phyloP scores from a whole-genome alignment of 2,329 filamentous ascomycete genomes.

The Phoma sp. region DNA sequence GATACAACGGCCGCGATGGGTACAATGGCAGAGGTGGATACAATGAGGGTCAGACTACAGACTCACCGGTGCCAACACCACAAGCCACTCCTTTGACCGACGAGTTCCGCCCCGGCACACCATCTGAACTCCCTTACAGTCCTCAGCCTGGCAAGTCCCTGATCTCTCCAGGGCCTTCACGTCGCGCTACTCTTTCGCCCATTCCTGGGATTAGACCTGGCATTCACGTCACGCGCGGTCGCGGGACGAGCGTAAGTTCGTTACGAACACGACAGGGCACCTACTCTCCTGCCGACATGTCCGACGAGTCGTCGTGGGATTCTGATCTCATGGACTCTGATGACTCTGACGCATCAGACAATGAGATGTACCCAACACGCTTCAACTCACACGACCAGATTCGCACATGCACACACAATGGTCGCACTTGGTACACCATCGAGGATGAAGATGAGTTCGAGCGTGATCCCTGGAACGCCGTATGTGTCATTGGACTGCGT shows the following conservation, averaged over 20 bases:
- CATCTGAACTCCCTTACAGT: slow-evolving; percentile 37
- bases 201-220: slow-evolving; percentile 44
- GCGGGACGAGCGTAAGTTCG: slow-evolving; percentile 37
- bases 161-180: slow-evolving; percentile 36
- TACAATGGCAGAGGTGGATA: slow-evolving; percentile 43
- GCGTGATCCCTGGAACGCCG: slow-evolving; percentile 65
- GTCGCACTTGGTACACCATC: slow-evolving; percentile 30
- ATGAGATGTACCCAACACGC: slow-evolving; percentile 24
- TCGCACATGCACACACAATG: slow-evolving; percentile 23
- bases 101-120: slow-evolving; percentile 42
- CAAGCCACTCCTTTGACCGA: slow-evolving; percentile 21
- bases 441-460: slow-evolving; percentile 53
- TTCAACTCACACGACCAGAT: slow-evolving; percentile 15
- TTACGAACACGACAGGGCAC: slow-evolving; percentile 38
- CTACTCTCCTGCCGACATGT: slow-evolving; percentile 39
- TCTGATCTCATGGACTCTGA: slow-evolving; percentile 47
- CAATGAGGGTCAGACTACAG: slow-evolving; percentile 35
- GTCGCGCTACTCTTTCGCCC: slow-evolving; percentile 46
- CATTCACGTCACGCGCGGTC: slow-evolving; percentile 41
- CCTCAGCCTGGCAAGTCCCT: slow-evolving; percentile 32
- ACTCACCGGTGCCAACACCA: slow-evolving; percentile 43
- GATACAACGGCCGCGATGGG: slow-evolving; percentile 44
- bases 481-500: slow-evolving; percentile 64
- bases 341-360: slow-evolving; percentile 36
- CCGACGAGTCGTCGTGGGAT: slow-evolving; percentile 50